phyloP scores from a whole-genome alignment of 805 yeast genomes.

The Wickerhamomyces alni region DNA sequence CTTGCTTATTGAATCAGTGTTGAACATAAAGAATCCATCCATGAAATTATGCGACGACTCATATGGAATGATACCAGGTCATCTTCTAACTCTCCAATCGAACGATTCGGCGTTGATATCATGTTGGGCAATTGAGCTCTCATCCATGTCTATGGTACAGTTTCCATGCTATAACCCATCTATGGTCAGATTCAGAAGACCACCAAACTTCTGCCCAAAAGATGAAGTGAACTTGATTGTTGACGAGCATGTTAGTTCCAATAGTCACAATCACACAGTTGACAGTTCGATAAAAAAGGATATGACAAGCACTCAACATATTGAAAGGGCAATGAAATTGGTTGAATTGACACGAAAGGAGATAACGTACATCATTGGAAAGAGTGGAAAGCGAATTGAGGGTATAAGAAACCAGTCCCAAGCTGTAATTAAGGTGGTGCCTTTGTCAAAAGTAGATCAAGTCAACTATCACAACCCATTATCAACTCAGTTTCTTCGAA shows the following conservation, averaged over 20 bases:
- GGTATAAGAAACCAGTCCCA: constrained; percentile 27
- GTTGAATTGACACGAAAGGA: constrained; percentile 26
- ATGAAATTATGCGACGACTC: no score
- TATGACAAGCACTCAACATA: background rate
- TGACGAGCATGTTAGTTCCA: no score
- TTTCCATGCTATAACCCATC: background rate
- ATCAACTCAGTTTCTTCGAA: constrained; percentile 24
- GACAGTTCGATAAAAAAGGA: no score
- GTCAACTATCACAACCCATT: constrained; percentile 3
- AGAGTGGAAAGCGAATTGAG: constrained; percentile 33
- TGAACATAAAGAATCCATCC: no score
- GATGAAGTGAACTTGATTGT: no score
- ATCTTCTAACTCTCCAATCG: no score
- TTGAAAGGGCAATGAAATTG: constrained; percentile 2
- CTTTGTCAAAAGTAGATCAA: constrained; percentile 20
- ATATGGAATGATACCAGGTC: no score
- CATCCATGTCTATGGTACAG: no score
- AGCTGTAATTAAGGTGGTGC: constrained; percentile 35
- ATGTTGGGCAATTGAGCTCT: no score
- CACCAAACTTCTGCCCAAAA: background rate
- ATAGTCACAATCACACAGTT: no score
- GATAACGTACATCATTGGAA: constrained; percentile 38
- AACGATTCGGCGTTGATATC: no score
- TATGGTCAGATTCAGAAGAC: background rate
- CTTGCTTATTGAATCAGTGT: no score